Evolutionary conservation across 768 basidiomycete genomes (phyloP).

Genomic region (Kwoniella botswanensis): DNA sequence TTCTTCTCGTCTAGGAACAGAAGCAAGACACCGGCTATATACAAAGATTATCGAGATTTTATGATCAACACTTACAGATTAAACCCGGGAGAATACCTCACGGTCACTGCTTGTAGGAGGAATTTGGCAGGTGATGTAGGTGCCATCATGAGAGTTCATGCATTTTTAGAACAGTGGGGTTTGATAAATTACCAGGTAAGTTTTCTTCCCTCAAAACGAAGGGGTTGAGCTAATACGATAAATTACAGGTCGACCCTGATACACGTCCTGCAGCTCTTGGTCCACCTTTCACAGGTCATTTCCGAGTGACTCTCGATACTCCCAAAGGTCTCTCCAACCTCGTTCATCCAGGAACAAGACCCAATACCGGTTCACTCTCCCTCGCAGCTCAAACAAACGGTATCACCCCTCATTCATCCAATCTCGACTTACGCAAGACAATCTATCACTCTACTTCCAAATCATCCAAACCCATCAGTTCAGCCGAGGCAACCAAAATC

Average conservation of each 20-base stretch:
- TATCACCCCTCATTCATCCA: constrained; percentile 57
- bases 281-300: constrained; percentile 98
- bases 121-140: constrained; percentile 98
- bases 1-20: constrained; percentile 97
- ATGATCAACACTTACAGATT: constrained; percentile 99
- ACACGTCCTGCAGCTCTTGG: constrained; percentile 90
- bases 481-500: constrained; percentile 67
- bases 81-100: constrained; percentile 91
- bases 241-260: constrained; percentile 87
- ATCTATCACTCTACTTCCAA: constrained; percentile 84
- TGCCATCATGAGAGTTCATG: constrained; percentile 97
- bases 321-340: constrained; percentile 90
- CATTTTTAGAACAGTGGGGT: constrained; percentile 98
- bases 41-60: constrained; percentile 99
- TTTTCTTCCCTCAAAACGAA: not conserved
- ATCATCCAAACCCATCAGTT: constrained; percentile 71
- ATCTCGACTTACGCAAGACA: constrained; percentile 79
- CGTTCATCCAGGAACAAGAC: constrained; percentile 67
- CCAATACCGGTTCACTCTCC: constrained; percentile 61
- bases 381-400: constrained; percentile 51
- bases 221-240: not conserved
- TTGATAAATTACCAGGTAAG: constrained; percentile 96
- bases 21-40: constrained; percentile 93
- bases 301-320: constrained; percentile 95
- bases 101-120: constrained; percentile 92